These are phyloP conservation scores for Biscogniauxia marginata DNA, from an alignment of 2,329 filamentous ascomycete genomes.

Conservation along the genomic window DNA sequence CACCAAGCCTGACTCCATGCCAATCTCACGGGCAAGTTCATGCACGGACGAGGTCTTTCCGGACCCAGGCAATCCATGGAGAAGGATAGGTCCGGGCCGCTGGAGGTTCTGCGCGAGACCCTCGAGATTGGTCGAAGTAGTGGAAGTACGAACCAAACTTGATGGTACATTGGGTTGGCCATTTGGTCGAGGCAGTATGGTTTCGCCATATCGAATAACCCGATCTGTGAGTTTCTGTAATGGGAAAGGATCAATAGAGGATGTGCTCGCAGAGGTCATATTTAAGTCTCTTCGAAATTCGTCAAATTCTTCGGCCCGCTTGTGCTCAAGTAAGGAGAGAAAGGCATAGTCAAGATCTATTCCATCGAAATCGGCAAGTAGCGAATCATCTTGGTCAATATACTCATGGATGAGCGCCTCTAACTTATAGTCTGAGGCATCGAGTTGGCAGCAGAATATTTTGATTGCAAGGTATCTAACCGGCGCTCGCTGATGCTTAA, in stretches of 20 bases:
- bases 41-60: slow-evolving; percentile 88
- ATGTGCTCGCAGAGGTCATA: slow-evolving; percentile 18
- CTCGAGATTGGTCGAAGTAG: slow-evolving; percentile 70
- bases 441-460: slow-evolving; percentile 75
- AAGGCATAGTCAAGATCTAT: slow-evolving; percentile 76
- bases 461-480: slow-evolving; percentile 81
- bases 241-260: slow-evolving; percentile 21
- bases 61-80: slow-evolving; percentile 79
- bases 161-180: slow-evolving; percentile 47
- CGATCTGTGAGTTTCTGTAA: slow-evolving; percentile 53
- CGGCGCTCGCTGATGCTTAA: slow-evolving; percentile 56
- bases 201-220: slow-evolving; percentile 63
- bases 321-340: slow-evolving; percentile 57
- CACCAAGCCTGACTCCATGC: slow-evolving; percentile 79
- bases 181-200: slow-evolving; percentile 65
- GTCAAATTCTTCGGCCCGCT: slow-evolving; percentile 47
- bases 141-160: slow-evolving; percentile 66
- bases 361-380: slow-evolving; percentile 75
- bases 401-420: slow-evolving; percentile 69
- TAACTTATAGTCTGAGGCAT: slow-evolving; percentile 75
- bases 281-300: slow-evolving; percentile 40
- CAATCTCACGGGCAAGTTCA: slow-evolving; percentile 76
- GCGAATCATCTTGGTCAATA: slow-evolving; percentile 57
- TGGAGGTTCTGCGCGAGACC: slow-evolving; percentile 67
- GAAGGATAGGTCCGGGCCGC: slow-evolving; percentile 67